These are phyloP conservation scores for Breynia disticha DNA, from an alignment of 441 rosid species.

Conservation along the genomic window DNA sequence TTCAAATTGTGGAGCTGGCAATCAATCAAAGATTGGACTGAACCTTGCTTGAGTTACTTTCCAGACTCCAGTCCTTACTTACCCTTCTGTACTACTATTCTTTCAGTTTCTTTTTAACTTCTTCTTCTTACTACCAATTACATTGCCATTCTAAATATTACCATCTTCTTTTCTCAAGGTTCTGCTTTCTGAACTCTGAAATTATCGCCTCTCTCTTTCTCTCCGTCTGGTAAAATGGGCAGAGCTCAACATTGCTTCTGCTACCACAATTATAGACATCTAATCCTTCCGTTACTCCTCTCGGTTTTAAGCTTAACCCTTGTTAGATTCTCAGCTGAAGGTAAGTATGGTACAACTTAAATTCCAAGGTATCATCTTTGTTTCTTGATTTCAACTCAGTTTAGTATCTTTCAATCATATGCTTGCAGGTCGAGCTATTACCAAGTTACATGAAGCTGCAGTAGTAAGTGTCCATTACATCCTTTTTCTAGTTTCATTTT, in stretches of 20 bases:
- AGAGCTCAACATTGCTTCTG: conserved; percentile 19
- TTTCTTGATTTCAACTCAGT: not conserved
- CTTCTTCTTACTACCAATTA: conserved; percentile 5
- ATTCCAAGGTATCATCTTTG: not conserved
- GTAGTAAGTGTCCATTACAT: conserved; percentile 17
- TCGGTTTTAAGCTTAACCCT: conserved; percentile 25
- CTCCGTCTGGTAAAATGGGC: conserved; percentile 27
- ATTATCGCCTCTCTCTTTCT: conserved; percentile 6
- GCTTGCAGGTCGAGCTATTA: conserved; percentile 26
- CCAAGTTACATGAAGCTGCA: conserved; percentile 15
- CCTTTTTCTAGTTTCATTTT: not conserved
- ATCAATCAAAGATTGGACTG: conserved; percentile 21
- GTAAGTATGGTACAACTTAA: conserved; percentile 18
- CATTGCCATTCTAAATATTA: not conserved
- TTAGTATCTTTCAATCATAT: conserved; percentile 5
- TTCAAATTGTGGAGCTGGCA: conserved; percentile 20
- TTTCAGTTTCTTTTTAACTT: conserved; percentile 10
- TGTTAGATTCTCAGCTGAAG: conserved; percentile 26
- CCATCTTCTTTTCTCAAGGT: not conserved
- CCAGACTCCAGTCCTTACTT: conserved; percentile 15
- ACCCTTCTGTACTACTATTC: conserved; percentile 9
- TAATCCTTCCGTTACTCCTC: conserved; percentile 26
- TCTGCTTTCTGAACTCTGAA: conserved; percentile 8
- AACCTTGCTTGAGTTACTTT: conserved; percentile 19
- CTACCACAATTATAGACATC: conserved; percentile 20